A percentile compares a stretch with the other conserved stretches of the same genome.
Evolutionary conservation across 441 rosid genomes (phyloP).

Genomic region (Syzygium syzygioides): DNA sequence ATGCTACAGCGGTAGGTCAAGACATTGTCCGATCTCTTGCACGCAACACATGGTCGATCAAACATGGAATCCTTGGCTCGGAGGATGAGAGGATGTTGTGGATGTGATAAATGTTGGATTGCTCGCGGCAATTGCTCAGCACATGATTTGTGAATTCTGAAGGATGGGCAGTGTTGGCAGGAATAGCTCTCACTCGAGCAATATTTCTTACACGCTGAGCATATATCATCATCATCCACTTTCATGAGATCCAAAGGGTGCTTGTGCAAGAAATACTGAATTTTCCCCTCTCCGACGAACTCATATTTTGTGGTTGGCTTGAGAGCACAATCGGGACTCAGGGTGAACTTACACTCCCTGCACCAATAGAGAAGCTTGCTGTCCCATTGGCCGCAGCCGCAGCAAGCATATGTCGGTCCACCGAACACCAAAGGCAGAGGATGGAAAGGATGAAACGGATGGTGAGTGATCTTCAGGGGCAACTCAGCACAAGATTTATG

Average conservation of each 20-base stretch:
- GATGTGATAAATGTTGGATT: neutral
- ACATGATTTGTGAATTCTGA: neutral
- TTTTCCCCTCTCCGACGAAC: neutral
- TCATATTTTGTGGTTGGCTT: neutral
- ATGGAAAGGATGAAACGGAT: constrained; percentile 1
- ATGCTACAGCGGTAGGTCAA: constrained; percentile 8
- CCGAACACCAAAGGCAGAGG: constrained; percentile 1
- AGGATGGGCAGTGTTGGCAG: neutral
- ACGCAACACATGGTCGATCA: neutral
- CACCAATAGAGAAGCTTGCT: neutral
- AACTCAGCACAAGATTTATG: neutral
- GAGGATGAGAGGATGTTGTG: neutral
- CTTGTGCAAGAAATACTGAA: neutral
- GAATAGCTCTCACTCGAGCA: neutral
- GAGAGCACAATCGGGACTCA: neutral
- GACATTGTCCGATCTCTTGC: neutral
- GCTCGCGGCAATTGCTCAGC: neutral
- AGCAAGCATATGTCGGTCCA: neutral
- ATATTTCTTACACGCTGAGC: neutral
- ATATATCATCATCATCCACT: neutral
- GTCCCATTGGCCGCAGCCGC: neutral
- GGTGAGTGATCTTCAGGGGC: neutral
- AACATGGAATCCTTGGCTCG: neutral
- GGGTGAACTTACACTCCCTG: neutral
- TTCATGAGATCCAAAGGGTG: neutral